Base-by-base conservation (phyloP, 2,329 filamentous ascomycete species). In the Scytalidium sp. region DNA sequence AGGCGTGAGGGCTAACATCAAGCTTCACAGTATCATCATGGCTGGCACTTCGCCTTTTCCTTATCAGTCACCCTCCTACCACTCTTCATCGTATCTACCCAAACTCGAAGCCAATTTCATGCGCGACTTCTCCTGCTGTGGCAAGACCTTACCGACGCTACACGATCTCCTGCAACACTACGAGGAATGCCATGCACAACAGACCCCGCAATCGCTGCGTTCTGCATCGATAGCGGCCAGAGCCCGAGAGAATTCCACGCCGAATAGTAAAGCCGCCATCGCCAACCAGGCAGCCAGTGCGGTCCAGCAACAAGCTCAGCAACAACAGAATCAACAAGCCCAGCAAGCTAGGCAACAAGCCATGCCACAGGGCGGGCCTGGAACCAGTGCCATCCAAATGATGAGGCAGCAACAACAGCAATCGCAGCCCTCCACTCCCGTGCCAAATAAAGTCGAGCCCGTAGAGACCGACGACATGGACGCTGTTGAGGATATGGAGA, bases 51-150 rank as follows among this genome's bases (percentile, higher is more conserved):
- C 94, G n/a, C 94, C 94, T 10, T 96, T 93, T 64, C 78, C 83
- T 52, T 82, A 92, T 61, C 87, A 92, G 68, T 96, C 92, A n/a
- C 90, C 94, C 1, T 97, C 93, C 1, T 95, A 90, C 62, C 93
- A 97, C 70, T 97, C 93, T 1, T 96, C 92, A 6, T 97, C 94
- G 21, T 97, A 97, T 67, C 81, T 97, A 1, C 93, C 92, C 9
- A 97, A 96, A 70, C 84, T 97, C 65, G 94, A 99, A 70, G 93
- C 93, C 54, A 94, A 93, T 65, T 99, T 97, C 69, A 95, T 97
- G 90, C 87, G 87, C 70, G 92, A 97, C 72, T 97, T 97, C 71
- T 87, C 87, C 46, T 99, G 94, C 74, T 99, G 94, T 71, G 91
- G 91, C 62, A 82, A 90, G 62, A 93, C 87, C 25, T 80, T 97